phyloP scores from a whole-genome alignment of 2,329 filamentous ascomycete genomes.

The Ophiostoma quercus region DNA sequence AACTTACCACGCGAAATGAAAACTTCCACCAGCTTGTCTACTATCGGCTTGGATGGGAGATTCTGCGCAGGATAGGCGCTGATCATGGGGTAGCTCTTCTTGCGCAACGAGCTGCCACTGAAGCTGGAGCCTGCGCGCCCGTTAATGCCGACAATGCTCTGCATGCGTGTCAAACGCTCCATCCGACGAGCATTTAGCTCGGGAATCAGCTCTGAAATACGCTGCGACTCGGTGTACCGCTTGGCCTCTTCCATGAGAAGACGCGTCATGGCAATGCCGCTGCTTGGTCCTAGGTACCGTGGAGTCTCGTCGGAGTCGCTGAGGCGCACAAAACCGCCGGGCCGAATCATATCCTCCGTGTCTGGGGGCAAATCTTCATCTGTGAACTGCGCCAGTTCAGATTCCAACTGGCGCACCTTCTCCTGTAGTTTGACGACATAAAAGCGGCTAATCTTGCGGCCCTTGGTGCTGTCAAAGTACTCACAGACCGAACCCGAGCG shows the following conservation, averaged over 20 bases:
- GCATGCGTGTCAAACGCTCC: conserved; percentile 57
- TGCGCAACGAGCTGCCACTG: conserved; percentile 52
- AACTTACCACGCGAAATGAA: conserved; percentile 74
- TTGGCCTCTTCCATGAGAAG: conserved; percentile 96
- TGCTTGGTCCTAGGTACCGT: conserved; percentile 87
- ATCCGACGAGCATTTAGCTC: conserved; percentile 58
- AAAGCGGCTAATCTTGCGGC: conserved; percentile 77
- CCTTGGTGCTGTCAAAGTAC: conserved; percentile 87
- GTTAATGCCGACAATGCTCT: conserved; percentile 51
- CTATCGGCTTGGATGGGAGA: conserved; percentile 67
- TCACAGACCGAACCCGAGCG: conserved; percentile 87
- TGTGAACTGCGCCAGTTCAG: conserved; percentile 72
- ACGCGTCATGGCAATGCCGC: conserved; percentile 90
- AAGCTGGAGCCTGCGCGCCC: conserved; percentile 49
- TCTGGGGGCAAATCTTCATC: conserved; percentile 69
- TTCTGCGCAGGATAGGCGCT: conserved; percentile 74
- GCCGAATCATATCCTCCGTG: conserved; percentile 79
- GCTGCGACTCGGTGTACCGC: conserved; percentile 82
- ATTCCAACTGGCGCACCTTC: conserved; percentile 74
- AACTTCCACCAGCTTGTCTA: conserved; percentile 73
- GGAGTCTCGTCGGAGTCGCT: conserved; percentile 79
- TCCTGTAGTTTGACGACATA: conserved; percentile 93
- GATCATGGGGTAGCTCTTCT: conserved; percentile 85
- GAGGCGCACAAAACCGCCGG: conserved; percentile 77
- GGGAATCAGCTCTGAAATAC: conserved; percentile 86